Evolutionary conservation across 2,329 filamentous ascomycete species (phyloP), one percentile per base, ranked within the genome.

Genomic region (Ceratocystis alfenasii): DNA sequence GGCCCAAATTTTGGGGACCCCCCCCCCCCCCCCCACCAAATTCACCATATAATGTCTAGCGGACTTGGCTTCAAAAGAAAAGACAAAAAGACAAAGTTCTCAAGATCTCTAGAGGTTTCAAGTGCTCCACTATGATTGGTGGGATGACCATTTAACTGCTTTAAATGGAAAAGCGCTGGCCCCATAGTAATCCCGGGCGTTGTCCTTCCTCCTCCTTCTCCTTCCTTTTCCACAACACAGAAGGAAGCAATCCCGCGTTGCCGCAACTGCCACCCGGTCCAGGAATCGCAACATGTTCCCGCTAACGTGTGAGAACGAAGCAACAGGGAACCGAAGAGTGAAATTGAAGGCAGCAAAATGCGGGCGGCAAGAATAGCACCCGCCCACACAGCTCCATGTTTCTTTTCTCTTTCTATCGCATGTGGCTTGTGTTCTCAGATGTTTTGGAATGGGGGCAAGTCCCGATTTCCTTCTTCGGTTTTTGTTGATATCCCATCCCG

Each of bases 91-190:
- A 28, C 20, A 48, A 30, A 36, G 46, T 53, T 25, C 36, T 28
- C 28, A 20, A 44, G 22, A 15, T 12, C 30, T 28, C 45, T 20
- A 41, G 15, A 64, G 8, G 50, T 25, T 41, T 30, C 30, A 64
- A 22, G 53, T 44, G 5, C 22, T 20, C 22, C 22, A 33, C 20
- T 44, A 12, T 64, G 48, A 55, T 55, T 64, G 48, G 63, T 64
- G 63, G 41, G 50, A 30, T 22, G 44, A 48, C 41, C 61, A 63
- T 63, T 63, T 63, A 63, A 63, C 61, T 63, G 44, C 61, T 63
- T 63, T 48, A 63, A 63, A 44, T 15, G 44, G 61, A 63, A 63
- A 48, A 30, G 41, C 25, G 44, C 12, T 33, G 44, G 61, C 46
- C 61, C 61, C 44, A 33, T 17, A 30, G 15, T 59, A 63, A 50